Evolutionary conservation across 208 protist species (phyloP), one percentile per base, ranked within the genome.

Genomic region (Crithidia fasciculata): DNA sequence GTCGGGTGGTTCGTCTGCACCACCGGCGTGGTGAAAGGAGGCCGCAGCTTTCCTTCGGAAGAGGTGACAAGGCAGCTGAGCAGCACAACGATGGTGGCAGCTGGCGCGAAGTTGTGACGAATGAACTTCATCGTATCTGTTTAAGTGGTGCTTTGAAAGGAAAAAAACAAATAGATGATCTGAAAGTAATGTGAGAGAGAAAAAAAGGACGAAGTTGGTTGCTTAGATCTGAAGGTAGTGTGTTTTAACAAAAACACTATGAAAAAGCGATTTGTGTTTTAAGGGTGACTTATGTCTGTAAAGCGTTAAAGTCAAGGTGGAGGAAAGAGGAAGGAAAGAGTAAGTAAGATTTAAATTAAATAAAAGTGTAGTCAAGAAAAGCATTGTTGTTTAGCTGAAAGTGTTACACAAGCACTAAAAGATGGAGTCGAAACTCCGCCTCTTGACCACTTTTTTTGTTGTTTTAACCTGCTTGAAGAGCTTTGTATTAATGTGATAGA

Each of bases 11-110:
- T 49, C 8, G 73, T 78, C 39, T 61, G 73, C 13, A 78, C 72
- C 39, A 72, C 65, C 8, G 73, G 73, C 3, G 44, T 67, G 18
- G 73, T 78, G 41, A 72, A 72, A 39, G 73, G 65, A 7, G 44
- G 50, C 4, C 56, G 65, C n/a, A 67, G 41, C 44, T 50, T 72
- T 19, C 41, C 65, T 5, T 60, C 67, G 2, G 62, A 41, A 49
- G 45, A 57, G 10, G 45, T 54, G 61, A 54, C 7, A 6, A 66
- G n/a, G 45, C 61, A 53, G 28, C 45, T 66, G 15, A 66, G 61
- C 61, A 55, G 18, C 3, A 19, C 61, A 9, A 44, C 3, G 9
- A 55, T 19, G 61, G 18, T 41, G 61, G 54, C 15, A 6, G 36
- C n/a, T 2, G 4, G 13, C 13, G 8, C n/a, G 18, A 41, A 3